Percentiles rank a stretch among this genome's conserved stretches.
Conservation (phyloP, 1,139 yeast genomes). For the Lodderomyces margitis region DNA sequence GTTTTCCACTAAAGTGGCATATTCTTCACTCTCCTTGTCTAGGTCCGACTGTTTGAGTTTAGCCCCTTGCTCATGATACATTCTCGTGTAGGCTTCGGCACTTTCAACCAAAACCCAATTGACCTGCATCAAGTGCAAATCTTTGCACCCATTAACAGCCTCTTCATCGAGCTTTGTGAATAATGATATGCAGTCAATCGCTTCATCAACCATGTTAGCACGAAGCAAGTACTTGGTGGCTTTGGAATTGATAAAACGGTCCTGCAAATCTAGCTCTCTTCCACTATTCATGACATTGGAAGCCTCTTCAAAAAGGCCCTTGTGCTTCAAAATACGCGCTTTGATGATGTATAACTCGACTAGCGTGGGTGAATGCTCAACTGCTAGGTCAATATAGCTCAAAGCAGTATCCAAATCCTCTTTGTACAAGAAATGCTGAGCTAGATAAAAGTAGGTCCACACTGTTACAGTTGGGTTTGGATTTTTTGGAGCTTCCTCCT, state of each 20-base stretch:
- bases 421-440: conserved; percentile 71
- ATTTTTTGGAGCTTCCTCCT: conserved; percentile 23
- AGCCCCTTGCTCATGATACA: conserved; percentile 21
- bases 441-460: conserved; percentile 79
- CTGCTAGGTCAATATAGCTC: conserved; percentile 58
- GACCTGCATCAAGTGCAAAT: conserved; percentile 88
- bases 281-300: conserved; percentile 68
- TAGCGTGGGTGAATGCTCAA: conserved; percentile 74
- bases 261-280: conserved; percentile 78
- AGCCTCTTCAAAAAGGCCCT: conserved; percentile 61
- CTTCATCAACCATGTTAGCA: conserved; percentile 75
- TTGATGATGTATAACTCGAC: conserved; percentile 80
- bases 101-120: conserved; percentile 84
- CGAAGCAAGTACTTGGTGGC: conserved; percentile 81
- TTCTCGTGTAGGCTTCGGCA: conserved; percentile 69
- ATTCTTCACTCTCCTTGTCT: conserved; percentile 23
- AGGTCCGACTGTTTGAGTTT: conserved; percentile 21
- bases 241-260: conserved; percentile 86
- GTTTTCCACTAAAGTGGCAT: conserved; percentile 34
- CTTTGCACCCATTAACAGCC: conserved; percentile 77
- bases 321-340: conserved; percentile 77
- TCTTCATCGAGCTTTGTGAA: conserved; percentile 82
- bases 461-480: conserved; percentile 53
- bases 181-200: conserved; percentile 68
- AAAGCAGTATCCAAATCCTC: conserved; percentile 54